Evolutionary conservation across 148 eudicot species (phyloP), one percentile per base, ranked within the genome.

Genomic region (Amaranthus palmeri): DNA sequence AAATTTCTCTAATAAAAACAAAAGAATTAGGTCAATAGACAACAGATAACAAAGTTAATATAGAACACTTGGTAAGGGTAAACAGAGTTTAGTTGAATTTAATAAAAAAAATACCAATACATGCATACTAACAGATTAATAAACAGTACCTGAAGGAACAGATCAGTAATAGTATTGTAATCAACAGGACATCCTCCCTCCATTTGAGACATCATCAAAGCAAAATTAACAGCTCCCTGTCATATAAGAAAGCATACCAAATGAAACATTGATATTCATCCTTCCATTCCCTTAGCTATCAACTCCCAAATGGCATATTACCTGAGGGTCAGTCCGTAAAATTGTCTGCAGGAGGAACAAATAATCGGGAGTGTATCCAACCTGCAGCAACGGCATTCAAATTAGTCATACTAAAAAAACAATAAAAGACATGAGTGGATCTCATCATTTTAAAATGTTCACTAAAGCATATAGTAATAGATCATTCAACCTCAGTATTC

Each of bases 111-210:
- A 64, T 42, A n/a, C 1, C 15, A 52, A 63, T 7, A 6, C 61
- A 61, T 11, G 13, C 36, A 12, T 7, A 48, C 46, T 12, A 65
- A 71, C 36, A 25, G 36, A 25, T 25, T 25, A 25, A 25, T 25
- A 25, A 25, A 25, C 58, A 25, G 61, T 18, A 91, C 98, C 97
- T 93, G 98, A 77, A 93, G 92, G 78, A 93, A 93, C 78, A 93
- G 87, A 83, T 93, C 98, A 2, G 97, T 93, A 55, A 93, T 93
- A 7, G 98, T 93, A 79, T 93, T 93, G 87, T 93, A 93, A 78
- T 93, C 98, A 77, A 93, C 74, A n/a, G 98, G 98, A 67, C 98
- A 93, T 65, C 98, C 98, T 50, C 98, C 97, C 74, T 93, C 98
- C 98, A 93, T 93, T 89, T 93, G 96, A 63, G 98, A 89, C 98